Conservation (phyloP, 2,329 filamentous ascomycete genomes). For the Trichoderma aggressivum region DNA sequence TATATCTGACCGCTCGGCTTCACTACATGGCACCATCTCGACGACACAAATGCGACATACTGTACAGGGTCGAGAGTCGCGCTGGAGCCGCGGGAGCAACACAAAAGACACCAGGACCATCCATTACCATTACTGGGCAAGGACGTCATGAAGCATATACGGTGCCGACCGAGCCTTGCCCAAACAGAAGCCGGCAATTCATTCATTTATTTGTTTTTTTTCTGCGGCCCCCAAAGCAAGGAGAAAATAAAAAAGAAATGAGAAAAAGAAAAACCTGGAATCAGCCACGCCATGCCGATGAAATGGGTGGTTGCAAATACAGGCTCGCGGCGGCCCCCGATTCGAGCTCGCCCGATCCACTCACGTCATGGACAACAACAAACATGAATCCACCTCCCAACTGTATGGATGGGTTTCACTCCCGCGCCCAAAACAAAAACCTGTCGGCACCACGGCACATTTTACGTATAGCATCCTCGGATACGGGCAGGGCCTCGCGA, state of each 20-base stretch:
- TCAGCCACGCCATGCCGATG: background rate
- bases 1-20: background rate
- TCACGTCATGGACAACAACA: constrained; percentile 18
- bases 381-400: background rate
- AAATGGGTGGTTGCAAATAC: background rate
- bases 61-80: background rate
- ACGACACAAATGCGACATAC: background rate
- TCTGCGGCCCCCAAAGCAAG: background rate
- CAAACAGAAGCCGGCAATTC: constrained; percentile 1
- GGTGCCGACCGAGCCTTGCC: background rate
- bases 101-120: background rate
- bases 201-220: too few species aligned
- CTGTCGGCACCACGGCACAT: background rate
- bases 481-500: background rate
- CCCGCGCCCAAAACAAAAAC: background rate
- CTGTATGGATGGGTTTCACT: background rate
- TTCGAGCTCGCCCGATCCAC: constrained; percentile 9
- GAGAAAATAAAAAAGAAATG: background rate
- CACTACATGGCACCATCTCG: background rate
- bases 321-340: constrained; percentile 8
- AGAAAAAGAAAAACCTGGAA: background rate
- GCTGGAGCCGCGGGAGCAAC: background rate
- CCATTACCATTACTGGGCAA: background rate
- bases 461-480: background rate
- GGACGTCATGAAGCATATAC: constrained; percentile 14